These are phyloP conservation scores for Amanita jacksonii DNA, from an alignment of 768 basidiomycete species.

Conservation along the genomic window DNA sequence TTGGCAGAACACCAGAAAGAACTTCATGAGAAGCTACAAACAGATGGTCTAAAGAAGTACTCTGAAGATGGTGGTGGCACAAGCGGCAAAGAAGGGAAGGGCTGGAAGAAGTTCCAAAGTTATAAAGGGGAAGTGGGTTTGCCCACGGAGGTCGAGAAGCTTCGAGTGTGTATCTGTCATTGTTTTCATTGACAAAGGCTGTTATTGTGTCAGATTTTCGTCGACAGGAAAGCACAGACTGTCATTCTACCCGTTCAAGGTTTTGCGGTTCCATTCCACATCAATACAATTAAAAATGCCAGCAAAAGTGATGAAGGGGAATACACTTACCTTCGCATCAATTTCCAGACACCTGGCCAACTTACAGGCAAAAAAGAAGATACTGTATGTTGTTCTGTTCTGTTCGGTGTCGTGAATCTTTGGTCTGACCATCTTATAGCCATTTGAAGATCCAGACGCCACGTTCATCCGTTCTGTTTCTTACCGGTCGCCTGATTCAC, in stretches of 20 bases:
- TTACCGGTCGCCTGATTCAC: slow-evolving; percentile 83
- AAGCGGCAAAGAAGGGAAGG: slow-evolving; percentile 80
- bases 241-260: slow-evolving; percentile 91
- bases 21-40: slow-evolving; percentile 66
- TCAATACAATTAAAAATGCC: slow-evolving; percentile 96
- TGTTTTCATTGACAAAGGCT: background rate
- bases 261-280: slow-evolving; percentile 94
- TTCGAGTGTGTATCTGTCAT: slow-evolving; percentile 48
- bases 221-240: slow-evolving; percentile 85
- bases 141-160: slow-evolving; percentile 70
- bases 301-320: slow-evolving; percentile 97
- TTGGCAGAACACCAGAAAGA: slow-evolving; percentile 84
- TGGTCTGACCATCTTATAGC: slow-evolving; percentile 32
- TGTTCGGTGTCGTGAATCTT: background rate
- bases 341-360: slow-evolving; percentile 97
- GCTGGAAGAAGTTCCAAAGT: slow-evolving; percentile 93
- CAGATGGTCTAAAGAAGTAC: slow-evolving; percentile 73
- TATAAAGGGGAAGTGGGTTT: slow-evolving; percentile 92
- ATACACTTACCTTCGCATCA: slow-evolving; percentile 89
- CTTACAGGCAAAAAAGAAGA: slow-evolving; percentile 98
- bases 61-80: slow-evolving; percentile 71
- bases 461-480: slow-evolving; percentile 95
- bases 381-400: slow-evolving; percentile 58
- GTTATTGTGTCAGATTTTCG: slow-evolving; percentile 54
- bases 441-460: slow-evolving; percentile 93